Evolutionary conservation across 768 basidiomycete species (phyloP), one percentile per base, ranked within the genome.

Genomic region (Ramaria sp.): DNA sequence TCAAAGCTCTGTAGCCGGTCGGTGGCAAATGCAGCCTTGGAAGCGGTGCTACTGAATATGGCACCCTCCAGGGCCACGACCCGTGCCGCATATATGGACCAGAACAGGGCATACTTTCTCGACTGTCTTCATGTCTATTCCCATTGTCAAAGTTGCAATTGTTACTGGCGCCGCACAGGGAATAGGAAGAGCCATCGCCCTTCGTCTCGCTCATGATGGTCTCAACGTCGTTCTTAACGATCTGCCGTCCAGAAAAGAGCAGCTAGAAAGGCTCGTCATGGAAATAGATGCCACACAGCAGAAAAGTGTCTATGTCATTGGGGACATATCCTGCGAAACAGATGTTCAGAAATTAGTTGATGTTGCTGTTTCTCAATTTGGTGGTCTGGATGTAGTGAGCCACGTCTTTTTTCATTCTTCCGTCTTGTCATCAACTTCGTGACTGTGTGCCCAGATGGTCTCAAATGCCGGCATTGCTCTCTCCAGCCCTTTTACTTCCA

Each of bases 311-410:
- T 58, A 59, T 42, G 59, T 66, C 4, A 30, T 62, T n/a, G 65
- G 63, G 0, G 69, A 72, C 51, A 68, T 70, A 4, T 66, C 68
- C 1, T 38, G 53, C 15, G 70, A 72, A 20, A 55, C 56, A 13
- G 62, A 69, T 1, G 71, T 72, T 13, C 51, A 64, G 33, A 53
- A 54, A 6, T 63, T 72, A 63, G 53, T 72, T 19, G 57, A 63
- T 7, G 12, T 56, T n/a, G 60, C 62, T 4, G 70, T 67, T 2
- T 22, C 63, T 20, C 57, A 63, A 10, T 58, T 68, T 42, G 70
- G 62, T 1, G 60, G 65, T 11, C 49, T 72, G 42, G 68, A 71
- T 59, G 68, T 71, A 1, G 73, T 73, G 30, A 13, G 53, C 27
- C 11, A 31, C 37, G 13, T 31, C 53, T 5, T 54, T 45, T 43